phyloP scores from a whole-genome alignment of 371 early-diverging fungal species.

The Zychaea mexicana region DNA sequence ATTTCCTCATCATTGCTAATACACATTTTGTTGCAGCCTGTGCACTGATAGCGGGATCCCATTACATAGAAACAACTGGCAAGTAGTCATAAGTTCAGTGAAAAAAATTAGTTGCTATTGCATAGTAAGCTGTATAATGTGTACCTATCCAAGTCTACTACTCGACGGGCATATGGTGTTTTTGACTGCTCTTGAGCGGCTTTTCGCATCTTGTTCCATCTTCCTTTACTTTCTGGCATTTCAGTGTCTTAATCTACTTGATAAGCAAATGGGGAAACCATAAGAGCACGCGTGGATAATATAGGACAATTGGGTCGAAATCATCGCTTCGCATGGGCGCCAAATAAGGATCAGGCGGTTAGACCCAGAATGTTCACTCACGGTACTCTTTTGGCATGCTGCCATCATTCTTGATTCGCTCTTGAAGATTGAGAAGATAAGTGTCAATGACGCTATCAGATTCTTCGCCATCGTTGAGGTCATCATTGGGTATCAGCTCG shows the following conservation, averaged over 20 bases:
- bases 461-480: no score
- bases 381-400: not conserved
- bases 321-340: not conserved
- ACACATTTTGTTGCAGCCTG: not conserved
- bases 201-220: no score
- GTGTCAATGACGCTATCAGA: no score
- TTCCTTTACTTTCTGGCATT: not conserved
- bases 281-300: not conserved
- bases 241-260: not conserved
- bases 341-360: not conserved
- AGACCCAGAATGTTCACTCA: not conserved
- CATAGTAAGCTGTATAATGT: no score
- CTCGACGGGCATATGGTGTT: not conserved
- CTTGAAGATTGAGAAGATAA: no score
- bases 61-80: not conserved
- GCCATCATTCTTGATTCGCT: no score
- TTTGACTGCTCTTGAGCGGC: no score
- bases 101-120: no score
- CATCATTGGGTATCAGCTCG: no score
- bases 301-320: not conserved
- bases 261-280: not conserved
- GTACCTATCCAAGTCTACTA: not conserved
- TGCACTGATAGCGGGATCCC: not conserved
- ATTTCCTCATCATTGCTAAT: not conserved
- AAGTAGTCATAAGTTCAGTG: not conserved